Conservation (phyloP, 2,329 filamentous ascomycete genomes). For the Aspergillus arachidicola region DNA sequence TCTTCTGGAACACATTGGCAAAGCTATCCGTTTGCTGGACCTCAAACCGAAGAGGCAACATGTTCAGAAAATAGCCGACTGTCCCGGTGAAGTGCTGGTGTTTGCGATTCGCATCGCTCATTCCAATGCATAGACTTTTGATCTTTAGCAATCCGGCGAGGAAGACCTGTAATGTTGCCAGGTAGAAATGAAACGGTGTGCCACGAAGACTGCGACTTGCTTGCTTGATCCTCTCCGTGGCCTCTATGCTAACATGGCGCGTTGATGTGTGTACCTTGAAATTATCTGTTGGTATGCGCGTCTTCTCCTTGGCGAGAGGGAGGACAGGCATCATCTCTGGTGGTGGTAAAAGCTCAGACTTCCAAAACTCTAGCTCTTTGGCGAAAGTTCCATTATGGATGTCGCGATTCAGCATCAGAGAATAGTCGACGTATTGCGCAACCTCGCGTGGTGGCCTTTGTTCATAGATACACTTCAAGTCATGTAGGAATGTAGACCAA, state of each 20-base stretch:
- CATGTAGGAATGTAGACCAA: neutral
- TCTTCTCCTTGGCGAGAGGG: neutral
- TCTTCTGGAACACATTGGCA: neutral
- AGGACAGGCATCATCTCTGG: constrained; percentile 7
- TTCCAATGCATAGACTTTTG: constrained; percentile 9
- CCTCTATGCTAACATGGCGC: neutral
- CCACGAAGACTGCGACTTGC: neutral
- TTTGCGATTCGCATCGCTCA: constrained; percentile 11
- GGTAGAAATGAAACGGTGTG: constrained; percentile 13
- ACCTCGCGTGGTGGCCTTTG: neutral
- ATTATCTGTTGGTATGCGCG: neutral
- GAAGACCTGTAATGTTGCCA: constrained; percentile 4
- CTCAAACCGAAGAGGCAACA: constrained; percentile 5
- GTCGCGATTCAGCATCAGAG: neutral
- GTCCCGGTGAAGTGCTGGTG: neutral
- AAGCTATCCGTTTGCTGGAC: neutral
- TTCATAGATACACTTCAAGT: neutral
- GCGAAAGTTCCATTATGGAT: neutral
- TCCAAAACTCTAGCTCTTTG: constrained; percentile 9
- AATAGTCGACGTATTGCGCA: constrained; percentile 9
- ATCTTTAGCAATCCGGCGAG: neutral
- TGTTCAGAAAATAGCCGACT: constrained; percentile 13
- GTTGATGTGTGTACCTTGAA: neutral
- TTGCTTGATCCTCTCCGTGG: neutral
- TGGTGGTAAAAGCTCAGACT: neutral